A percentile compares a stretch with the other conserved stretches of the same genome.
These are phyloP conservation scores for Tolypocladium cylindrosporum DNA, from an alignment of 2,329 filamentous ascomycete species.

Conservation along the genomic window DNA sequence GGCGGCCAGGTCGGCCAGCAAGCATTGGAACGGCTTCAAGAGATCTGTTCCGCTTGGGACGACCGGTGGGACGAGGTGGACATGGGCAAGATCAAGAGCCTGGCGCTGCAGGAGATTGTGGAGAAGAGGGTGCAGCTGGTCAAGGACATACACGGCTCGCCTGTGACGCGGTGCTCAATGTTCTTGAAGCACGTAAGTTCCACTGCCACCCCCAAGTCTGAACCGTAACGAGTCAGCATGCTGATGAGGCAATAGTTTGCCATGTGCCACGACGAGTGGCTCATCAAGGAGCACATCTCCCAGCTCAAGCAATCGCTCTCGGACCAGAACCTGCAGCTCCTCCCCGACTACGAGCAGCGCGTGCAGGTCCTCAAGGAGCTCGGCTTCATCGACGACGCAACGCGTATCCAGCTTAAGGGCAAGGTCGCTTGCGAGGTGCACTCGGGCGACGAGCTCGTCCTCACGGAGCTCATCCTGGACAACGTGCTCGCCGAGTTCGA, in stretches of 20 bases:
- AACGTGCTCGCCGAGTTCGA: conserved; percentile 94
- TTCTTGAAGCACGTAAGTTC: conserved; percentile 78
- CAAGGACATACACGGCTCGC: conserved; percentile 49
- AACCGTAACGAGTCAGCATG: not conserved
- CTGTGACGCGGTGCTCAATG: conserved; percentile 59
- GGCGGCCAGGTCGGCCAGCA: conserved; percentile 35
- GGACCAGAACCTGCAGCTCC: conserved; percentile 88
- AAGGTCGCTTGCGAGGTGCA: conserved; percentile 98
- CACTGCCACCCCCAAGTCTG: not conserved
- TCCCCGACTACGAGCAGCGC: conserved; percentile 94
- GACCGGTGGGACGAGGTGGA: conserved; percentile 77
- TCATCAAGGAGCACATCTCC: conserved; percentile 87
- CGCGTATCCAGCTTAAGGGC: conserved; percentile 88
- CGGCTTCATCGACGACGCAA: conserved; percentile 79
- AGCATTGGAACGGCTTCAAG: conserved; percentile 59
- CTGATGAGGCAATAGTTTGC: conserved; percentile 54
- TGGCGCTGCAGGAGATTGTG: conserved; percentile 71
- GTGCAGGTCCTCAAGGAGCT: conserved; percentile 87
- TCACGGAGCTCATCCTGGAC: conserved; percentile 92
- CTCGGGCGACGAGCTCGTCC: conserved; percentile 88
- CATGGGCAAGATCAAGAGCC: conserved; percentile 70
- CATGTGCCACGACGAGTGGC: conserved; percentile 94
- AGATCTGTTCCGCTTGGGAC: conserved; percentile 66
- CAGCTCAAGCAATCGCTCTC: conserved; percentile 83
- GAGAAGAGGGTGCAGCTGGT: conserved; percentile 59